Evolutionary conservation across 495 filamentous ascomycete genomes (phyloP).

Genomic region (Umbilicaria muhlenbergii): DNA sequence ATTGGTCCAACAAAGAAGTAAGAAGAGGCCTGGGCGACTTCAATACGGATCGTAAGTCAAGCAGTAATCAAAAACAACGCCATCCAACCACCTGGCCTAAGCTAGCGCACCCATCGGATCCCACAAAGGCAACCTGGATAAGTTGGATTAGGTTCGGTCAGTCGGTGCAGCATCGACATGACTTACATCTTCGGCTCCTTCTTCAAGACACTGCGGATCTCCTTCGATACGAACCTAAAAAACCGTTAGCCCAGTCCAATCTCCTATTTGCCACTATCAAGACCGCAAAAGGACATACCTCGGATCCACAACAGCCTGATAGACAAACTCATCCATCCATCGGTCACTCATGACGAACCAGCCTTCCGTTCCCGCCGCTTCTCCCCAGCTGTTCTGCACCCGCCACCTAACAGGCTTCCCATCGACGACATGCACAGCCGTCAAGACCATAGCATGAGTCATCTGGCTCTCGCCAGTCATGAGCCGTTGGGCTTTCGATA

Average conservation of each 20-base stretch:
- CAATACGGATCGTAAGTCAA: too few species aligned
- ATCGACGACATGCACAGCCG: conserved; percentile 58
- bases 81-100: conserved; percentile 14
- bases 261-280: too few species aligned
- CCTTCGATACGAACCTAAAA: conserved; percentile 37
- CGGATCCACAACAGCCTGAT: conserved; percentile 75
- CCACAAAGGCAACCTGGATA: conserved; percentile 49
- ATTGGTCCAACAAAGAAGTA: too few species aligned
- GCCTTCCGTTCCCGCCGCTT: conserved; percentile 47
- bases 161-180: neutral
- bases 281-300: conserved; percentile 6
- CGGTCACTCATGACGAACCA: conserved; percentile 78
- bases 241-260: neutral
- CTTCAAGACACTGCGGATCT: conserved; percentile 50
- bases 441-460: conserved; percentile 89
- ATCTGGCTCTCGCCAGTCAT: conserved; percentile 57
- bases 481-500: conserved; percentile 59
- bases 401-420: conserved; percentile 57
- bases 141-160: neutral
- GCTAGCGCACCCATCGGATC: conserved; percentile 81
- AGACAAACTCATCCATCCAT: conserved; percentile 82
- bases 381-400: conserved; percentile 76
- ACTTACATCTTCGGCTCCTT: conserved; percentile 43
- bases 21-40: too few species aligned
- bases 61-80: neutral